Base-by-base conservation (phyloP, 2,329 filamentous ascomycete species). In the Paraphaeosphaeria minitans region DNA sequence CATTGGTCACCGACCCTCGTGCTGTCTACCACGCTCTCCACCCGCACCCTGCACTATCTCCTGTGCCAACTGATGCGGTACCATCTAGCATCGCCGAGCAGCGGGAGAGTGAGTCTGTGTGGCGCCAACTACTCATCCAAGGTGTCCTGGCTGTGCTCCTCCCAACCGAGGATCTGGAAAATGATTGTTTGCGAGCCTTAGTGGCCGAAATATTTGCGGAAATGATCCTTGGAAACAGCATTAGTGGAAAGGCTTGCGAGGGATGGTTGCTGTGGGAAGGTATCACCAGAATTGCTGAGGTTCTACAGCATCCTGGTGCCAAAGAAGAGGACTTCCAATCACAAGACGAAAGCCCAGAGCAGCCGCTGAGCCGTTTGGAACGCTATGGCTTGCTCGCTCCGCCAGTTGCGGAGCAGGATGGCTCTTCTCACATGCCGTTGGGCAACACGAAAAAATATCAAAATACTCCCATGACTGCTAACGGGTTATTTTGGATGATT, bases 101-200 rank as follows among this genome's bases (percentile, higher is more conserved):
- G 79, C 81, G 82, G 57, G 85, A 89, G 61, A 94, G 93, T 70
- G 95, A 98, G 79, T 83, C 84, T 27, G 83, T 87, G 47, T 98
- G 97, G 81, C 90, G 94, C 67, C 92, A 96, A 72, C 81, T 98
- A 57, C 83, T 98, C n/a, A 89, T 93, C 16, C 88, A 93, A 71
- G 91, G 89, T 31, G 83, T 93, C 39, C 81, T 99, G 61, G 89
- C 92, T 24, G 83, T 97, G 53, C 84, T 99, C 16, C 83, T 99
- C 21, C 95, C 95, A 10, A 95, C 93, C 16, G 94, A 98, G 71
- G 94, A 98, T 75, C 82, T 98, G 41, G 88, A 94, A 70, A 98
- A 97, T 75, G 87, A 87, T 55, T 96, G 92, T 75, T 82, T 98
- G 69, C 89, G 91, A 57, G 85, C 91, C 37, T 82, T 99, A 61